Base-by-base conservation (phyloP, 116 monocot genomes). In the Iris pallida region DNA sequence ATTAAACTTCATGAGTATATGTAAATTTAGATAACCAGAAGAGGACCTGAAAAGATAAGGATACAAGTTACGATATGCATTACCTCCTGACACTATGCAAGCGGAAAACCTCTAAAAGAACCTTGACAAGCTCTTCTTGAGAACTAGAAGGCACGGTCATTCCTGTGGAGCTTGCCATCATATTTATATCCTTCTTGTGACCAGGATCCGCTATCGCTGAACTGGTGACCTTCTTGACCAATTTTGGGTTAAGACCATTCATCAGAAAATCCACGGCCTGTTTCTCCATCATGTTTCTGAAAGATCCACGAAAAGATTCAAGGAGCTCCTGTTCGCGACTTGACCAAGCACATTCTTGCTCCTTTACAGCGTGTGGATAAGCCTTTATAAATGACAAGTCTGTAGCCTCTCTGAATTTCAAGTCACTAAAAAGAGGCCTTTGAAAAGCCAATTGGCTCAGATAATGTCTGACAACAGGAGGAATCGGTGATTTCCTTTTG, bases 51-150 rank as follows among this genome's bases (percentile, higher is more conserved):
- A 64, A 1, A 30, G 16, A 13, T 13, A 64, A 53, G 20, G 6
- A 53, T 66, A 40, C 14, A 59, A 41, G 40, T 66, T 66, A n/a
- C 11, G 53, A 7, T 53, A 41, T 53, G 42, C 20, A 41, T 86
- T 84, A 96, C 91, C 89, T 89, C 44, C 78, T 78, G 65, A 87
- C 86, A 74, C 79, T 80, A 46, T 83, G 72, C 48, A 69, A 70
- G 3, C 64, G 73, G 45, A 96, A 80, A 61, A 96, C 68, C 55
- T 81, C 75, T 13, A 11, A 6, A 15, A 94, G 61, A 55, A 79
- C 75, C 45, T 83, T 87, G 14, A 57, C 69, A 76, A 90, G 81
- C 77, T 64, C 40, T 58, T 79, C 76, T 65, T 66, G 75, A 71
- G 70, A 67, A 69, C 73, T 81, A 61, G 59, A 66, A 20, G 73